phyloP scores from a whole-genome alignment of 257 asterid genomes.

The Coffea canephora region DNA sequence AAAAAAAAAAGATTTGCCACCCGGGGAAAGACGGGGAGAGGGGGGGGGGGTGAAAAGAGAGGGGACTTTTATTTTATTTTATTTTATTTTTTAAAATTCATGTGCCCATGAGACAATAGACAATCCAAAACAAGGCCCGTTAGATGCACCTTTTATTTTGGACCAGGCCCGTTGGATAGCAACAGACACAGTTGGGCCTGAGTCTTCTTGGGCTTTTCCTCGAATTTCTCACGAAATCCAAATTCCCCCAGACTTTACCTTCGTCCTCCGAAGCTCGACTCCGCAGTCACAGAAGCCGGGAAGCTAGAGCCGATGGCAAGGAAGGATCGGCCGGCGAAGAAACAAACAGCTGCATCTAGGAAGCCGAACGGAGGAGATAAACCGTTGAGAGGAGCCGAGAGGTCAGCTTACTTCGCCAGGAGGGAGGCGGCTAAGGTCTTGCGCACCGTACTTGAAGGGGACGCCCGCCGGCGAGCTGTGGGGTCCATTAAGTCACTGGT shows the following conservation, averaged over 20 bases:
- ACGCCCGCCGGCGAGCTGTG: conserved; percentile 78
- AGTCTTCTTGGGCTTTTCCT: not conserved
- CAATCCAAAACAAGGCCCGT: too few relatives aligned
- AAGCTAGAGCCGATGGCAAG: conserved; percentile 39
- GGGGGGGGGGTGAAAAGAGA: too few relatives aligned
- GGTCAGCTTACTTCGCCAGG: conserved; percentile 87
- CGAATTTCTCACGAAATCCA: not conserved
- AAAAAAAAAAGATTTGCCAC: too few relatives aligned
- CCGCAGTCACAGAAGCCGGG: not conserved
- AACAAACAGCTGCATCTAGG: conserved; percentile 23
- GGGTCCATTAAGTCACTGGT: conserved; percentile 87
- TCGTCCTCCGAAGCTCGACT: not conserved
- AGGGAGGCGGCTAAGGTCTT: conserved; percentile 94
- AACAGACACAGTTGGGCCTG: not conserved
- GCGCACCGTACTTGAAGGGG: conserved; percentile 80
- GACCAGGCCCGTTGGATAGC: not conserved
- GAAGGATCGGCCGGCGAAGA: conserved; percentile 31
- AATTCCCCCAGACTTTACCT: too few relatives aligned
- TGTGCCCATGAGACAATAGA: too few relatives aligned
- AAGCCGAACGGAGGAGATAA: conserved; percentile 32
- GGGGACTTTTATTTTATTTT: too few relatives aligned
- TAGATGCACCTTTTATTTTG: too few relatives aligned
- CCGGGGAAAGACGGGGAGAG: too few relatives aligned
- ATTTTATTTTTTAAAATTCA: too few relatives aligned
- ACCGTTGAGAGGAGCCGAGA: conserved; percentile 52